Evolutionary conservation across 73 alveolate genomes (phyloP), one percentile per base, ranked within the genome.

Genomic region (Paramecium primaurelia): DNA sequence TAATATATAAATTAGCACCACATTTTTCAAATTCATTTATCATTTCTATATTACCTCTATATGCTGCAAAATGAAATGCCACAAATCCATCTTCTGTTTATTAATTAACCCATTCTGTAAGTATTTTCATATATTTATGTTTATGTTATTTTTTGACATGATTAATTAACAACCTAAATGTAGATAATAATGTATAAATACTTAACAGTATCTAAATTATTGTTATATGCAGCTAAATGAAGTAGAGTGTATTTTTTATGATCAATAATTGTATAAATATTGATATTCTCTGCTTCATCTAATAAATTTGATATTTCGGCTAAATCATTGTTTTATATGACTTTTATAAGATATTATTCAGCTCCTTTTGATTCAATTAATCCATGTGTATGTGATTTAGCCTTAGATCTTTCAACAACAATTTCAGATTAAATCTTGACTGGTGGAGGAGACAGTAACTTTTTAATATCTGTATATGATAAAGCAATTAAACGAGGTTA

Each of bases 11-110:
- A 93, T 97, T 88, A n/a, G 99, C 97, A 3, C 99, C 99, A 69
- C 95, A 84, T 42, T 97, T 97, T 59, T 97, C 95, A 38, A 98
- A 93, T 32, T 95, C 77, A 45, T 96, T 93, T 51, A 97, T 88
- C 71, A 96, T 92, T n/a, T 69, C 99, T 98, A 96, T 30, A 89
- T 97, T 95, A 5, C 99, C 99, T 58, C 93, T 93, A 86, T 93
- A 97, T 8, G 99, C 93, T n/a, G 99, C 98, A 86, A 93, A 97
- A 86, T 98, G 99, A 20, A 97, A 92, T 32, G 99, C 98, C 4
- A 98, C 92, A 86, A 97, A 96, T 36, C 99, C 99, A 69, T 95
- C 97, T 34, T 95, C 95, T 71, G 98, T 98, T 77, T 92, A 71
- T 47, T 40, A 58, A 86, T 98, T 97, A 59, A 97, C 95, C 98